Base-by-base conservation (phyloP, 2,329 filamentous ascomycete genomes). In the Xylaria sp. region DNA sequence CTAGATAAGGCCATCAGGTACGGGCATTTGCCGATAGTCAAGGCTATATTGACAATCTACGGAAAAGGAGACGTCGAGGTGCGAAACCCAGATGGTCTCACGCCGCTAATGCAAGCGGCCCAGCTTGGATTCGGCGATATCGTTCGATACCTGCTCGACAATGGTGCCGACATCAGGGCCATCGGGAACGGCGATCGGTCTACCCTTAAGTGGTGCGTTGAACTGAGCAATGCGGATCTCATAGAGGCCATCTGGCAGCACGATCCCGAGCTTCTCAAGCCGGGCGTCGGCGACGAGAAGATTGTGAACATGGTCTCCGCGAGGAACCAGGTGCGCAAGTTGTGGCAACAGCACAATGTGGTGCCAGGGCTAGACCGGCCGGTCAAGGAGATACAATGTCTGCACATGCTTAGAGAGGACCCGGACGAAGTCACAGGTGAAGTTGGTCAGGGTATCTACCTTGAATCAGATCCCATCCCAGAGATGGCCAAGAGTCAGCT, bases 131-230 rank as follows among this genome's bases (percentile, higher is more conserved):
- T 25, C 44, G 15, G 44, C 22, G 20, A 47, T 9, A 47, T 47
- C 22, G 44, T 47, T 4, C 44, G 44, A 10, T 47, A 25, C 15
- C 44, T 47, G 9, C 44, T 47, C 44, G 44, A 47, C 22, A 47
- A 47, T 9, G 44, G 44, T 15, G 20, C 44, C 20, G 22, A 47
- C 10, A 25, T 47, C 7, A 4, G n/a, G 11, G 57, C 44, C 44
- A 49, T 51, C 31, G 29, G 44, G 11, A 27, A 31, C n/a, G 29
- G 44, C 31, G 57, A 60, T 29, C 57, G 44, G 36, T 60, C 57
- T 42, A 22, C 44, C 9, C 57, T 60, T 2, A 44, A 60, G 44
- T 60, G 57, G 57, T 60, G 57, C n/a, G 57, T 44, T 17, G 57
- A 60, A 15, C 57, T 60, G 17, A 60, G 42, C 20, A 50, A 50